Conservation (phyloP, 441 rosid species). For the Eruca vesicaria region DNA sequence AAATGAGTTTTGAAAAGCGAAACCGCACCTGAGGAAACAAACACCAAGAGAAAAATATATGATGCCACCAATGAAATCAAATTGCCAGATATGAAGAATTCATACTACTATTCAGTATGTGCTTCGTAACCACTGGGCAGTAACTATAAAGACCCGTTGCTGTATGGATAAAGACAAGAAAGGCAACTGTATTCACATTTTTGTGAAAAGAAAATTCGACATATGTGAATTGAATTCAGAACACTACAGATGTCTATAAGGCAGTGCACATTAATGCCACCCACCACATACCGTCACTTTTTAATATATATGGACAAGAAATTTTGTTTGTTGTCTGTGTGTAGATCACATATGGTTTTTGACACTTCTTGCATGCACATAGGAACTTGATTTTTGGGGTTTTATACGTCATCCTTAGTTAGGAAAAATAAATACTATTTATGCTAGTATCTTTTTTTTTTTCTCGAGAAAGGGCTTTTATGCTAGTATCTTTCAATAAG, state of each 20-base stretch:
- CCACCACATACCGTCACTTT: neutral
- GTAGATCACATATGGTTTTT: slow-evolving; percentile 2
- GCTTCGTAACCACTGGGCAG: neutral
- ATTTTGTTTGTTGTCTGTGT: slow-evolving; percentile 1
- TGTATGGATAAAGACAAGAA: neutral
- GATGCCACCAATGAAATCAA: slow-evolving; percentile 94
- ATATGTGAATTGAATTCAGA: neutral
- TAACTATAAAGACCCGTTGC: neutral
- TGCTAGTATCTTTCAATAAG: no score
- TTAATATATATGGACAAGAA: slow-evolving; percentile 7
- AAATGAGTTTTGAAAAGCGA: neutral
- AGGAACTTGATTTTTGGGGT: slow-evolving; percentile 20
- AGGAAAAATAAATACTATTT: neutral
- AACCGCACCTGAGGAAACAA: slow-evolving; percentile 82
- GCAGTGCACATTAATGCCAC: slow-evolving; percentile 5
- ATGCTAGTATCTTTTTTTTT: no score
- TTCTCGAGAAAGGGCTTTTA: no score
- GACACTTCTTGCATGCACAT: slow-evolving; percentile 14
- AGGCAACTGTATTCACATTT: neutral
- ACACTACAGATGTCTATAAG: neutral
- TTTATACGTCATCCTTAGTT: neutral
- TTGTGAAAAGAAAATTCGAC: neutral
- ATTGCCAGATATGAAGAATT: slow-evolving; percentile 54
- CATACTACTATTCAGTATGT: neutral
- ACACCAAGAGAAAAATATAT: slow-evolving; percentile 86